phyloP scores from a whole-genome alignment of 192 early-diverging fungal species.

The Podila minutissima region DNA sequence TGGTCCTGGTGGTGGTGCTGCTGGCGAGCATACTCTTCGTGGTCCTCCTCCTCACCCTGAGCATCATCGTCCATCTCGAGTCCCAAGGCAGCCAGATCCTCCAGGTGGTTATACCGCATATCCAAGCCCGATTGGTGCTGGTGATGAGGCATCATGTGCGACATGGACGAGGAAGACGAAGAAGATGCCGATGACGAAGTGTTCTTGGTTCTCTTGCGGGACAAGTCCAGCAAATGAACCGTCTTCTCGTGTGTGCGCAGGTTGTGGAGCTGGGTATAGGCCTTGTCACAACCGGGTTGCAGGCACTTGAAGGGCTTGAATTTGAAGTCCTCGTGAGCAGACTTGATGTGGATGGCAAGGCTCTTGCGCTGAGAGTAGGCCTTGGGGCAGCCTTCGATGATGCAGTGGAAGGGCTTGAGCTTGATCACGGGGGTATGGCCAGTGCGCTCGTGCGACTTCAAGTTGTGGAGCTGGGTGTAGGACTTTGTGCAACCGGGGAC shows the following conservation, averaged over 20 bases:
- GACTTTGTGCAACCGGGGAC: slow-evolving; percentile 51
- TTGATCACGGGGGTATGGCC: slow-evolving; percentile 58
- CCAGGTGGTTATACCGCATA: not conserved
- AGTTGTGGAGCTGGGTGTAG: slow-evolving; percentile 51
- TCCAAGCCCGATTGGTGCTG: not conserved
- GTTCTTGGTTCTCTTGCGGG: slow-evolving; percentile 44
- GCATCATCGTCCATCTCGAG: slow-evolving; percentile 1
- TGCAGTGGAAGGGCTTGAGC: slow-evolving; percentile 50
- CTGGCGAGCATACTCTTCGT: not conserved
- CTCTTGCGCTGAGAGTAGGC: slow-evolving; percentile 73
- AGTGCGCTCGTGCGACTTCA: slow-evolving; percentile 61
- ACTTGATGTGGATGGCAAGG: slow-evolving; percentile 74
- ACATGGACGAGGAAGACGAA: not conserved
- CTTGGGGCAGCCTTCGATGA: slow-evolving; percentile 47
- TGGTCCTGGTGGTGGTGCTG: slow-evolving; percentile 5
- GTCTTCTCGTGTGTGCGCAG: slow-evolving; percentile 82
- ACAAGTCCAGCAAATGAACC: slow-evolving; percentile 42
- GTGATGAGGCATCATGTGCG: not conserved
- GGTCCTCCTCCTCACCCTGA: not conserved
- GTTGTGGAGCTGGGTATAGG: slow-evolving; percentile 84
- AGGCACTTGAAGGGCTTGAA: slow-evolving; percentile 69
- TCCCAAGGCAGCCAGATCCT: not conserved
- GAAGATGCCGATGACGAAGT: not conserved
- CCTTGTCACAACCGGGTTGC: slow-evolving; percentile 75
- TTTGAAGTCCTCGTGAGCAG: slow-evolving; percentile 42